Evolutionary conservation across 352 stramenopile species (phyloP).

Genomic region (Phytophthora brassicae): DNA sequence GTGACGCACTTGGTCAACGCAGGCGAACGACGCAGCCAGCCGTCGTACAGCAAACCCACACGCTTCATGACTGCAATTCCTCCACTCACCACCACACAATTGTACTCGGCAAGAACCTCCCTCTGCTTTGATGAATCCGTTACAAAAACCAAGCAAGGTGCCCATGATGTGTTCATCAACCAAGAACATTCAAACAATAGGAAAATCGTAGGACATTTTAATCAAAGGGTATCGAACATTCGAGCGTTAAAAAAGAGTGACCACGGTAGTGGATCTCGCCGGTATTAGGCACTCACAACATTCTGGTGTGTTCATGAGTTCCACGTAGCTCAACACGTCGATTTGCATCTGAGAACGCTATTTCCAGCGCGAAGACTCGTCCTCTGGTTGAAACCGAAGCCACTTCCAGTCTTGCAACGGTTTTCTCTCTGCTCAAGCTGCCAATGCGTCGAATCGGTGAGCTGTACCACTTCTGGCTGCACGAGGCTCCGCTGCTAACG

Average conservation of each 20-base stretch:
- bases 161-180: constrained; percentile 15
- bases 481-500: constrained; percentile 50
- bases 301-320: constrained; percentile 18
- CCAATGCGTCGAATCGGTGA: constrained; percentile 30
- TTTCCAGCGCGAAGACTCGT: constrained; percentile 8
- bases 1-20: constrained; percentile 62
- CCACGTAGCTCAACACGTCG: neutral
- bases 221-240: no score
- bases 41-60: constrained; percentile 41
- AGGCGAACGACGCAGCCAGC: constrained; percentile 44
- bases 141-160: constrained; percentile 21
- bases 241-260: constrained; percentile 5
- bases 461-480: constrained; percentile 48
- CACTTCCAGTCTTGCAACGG: neutral
- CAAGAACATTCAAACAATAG: no score
- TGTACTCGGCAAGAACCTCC: constrained; percentile 2
- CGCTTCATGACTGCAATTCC: constrained; percentile 29
- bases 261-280: neutral
- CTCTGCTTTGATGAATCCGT: no score
- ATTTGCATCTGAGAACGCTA: no score
- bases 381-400: constrained; percentile 2
- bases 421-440: no score
- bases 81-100: constrained; percentile 19
- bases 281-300: constrained; percentile 6
- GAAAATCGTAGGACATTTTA: no score